phyloP scores from a whole-genome alignment of 2,329 filamentous ascomycete species.

The Coniochaeta pulveracea region DNA sequence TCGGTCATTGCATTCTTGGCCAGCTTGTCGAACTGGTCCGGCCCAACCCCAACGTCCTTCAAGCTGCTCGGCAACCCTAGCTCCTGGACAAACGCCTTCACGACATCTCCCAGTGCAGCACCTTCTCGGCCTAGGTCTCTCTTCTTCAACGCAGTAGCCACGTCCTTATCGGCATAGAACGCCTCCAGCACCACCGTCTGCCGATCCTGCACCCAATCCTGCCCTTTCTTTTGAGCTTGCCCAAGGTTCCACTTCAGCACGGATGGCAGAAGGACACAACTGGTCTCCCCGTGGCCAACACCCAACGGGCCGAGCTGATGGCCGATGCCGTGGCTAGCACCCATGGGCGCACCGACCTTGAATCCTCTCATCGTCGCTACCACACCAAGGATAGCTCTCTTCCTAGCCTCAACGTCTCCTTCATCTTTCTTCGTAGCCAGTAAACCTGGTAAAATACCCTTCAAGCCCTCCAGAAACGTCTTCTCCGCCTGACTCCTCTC shows the following conservation, averaged over 20 bases:
- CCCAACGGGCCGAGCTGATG: constrained; percentile 42
- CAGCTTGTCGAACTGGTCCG: constrained; percentile 33
- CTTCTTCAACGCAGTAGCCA: constrained; percentile 15
- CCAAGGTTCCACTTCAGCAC: constrained; percentile 44
- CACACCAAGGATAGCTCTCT: constrained; percentile 25
- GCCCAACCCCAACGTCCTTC: constrained; percentile 35
- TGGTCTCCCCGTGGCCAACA: constrained; percentile 49
- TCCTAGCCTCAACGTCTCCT: constrained; percentile 7
- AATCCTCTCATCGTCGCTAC: constrained; percentile 38
- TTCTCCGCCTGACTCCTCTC: background rate
- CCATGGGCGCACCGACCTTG: constrained; percentile 28
- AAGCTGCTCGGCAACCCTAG: constrained; percentile 43
- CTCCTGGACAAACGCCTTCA: constrained; percentile 37
- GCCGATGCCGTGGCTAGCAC: constrained; percentile 38
- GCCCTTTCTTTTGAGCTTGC: constrained; percentile 18
- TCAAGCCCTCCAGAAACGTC: constrained; percentile 21
- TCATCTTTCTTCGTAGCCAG: constrained; percentile 24
- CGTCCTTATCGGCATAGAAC: constrained; percentile 24
- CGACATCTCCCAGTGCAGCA: constrained; percentile 36
- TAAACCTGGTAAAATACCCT: constrained; percentile 27
- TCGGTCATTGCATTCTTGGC: constrained; percentile 38
- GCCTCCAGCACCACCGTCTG: constrained; percentile 27
- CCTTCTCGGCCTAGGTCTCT: constrained; percentile 10
- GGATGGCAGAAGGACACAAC: constrained; percentile 40
- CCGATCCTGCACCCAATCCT: constrained; percentile 17